Conservation (phyloP, 805 yeast genomes). For the Grigorovia humatica region DNA sequence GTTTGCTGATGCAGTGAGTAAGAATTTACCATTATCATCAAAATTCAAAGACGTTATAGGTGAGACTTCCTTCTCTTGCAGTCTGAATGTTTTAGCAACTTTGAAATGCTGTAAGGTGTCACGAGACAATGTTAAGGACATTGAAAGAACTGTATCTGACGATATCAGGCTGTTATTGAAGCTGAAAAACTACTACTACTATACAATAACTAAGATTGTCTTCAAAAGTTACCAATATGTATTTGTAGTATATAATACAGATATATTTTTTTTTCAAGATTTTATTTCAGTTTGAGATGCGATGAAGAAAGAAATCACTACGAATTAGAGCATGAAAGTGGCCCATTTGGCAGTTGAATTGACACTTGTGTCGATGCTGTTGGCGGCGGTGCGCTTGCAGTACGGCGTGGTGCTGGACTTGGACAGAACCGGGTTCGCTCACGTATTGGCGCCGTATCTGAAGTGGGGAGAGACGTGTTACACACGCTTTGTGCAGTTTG, state of each 20-base stretch:
- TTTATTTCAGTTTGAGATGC: too few species aligned
- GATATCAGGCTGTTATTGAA: neutral
- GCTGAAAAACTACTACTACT: too few species aligned
- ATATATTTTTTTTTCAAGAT: too few species aligned
- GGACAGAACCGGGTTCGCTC: slow-evolving; percentile 32
- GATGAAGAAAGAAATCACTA: neutral
- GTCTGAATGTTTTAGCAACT: slow-evolving; percentile 41
- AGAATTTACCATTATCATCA: slow-evolving; percentile 73
- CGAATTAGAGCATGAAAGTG: slow-evolving; percentile 1
- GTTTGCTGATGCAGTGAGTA: slow-evolving; percentile 69
- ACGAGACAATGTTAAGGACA: slow-evolving; percentile 19
- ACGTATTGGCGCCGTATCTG: slow-evolving; percentile 43
- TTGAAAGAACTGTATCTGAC: neutral
- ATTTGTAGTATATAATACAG: too few species aligned
- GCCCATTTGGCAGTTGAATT: slow-evolving; percentile 70
- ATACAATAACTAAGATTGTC: too few species aligned
- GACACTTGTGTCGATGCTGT: slow-evolving; percentile 63
- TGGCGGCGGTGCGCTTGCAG: slow-evolving; percentile 78
- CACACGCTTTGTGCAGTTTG: slow-evolving; percentile 36
- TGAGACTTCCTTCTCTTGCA: slow-evolving; percentile 38
- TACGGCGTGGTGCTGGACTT: slow-evolving; percentile 50
- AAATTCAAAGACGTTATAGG: slow-evolving; percentile 64
- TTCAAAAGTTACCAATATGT: too few species aligned
- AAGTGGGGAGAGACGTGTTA: slow-evolving; percentile 53
- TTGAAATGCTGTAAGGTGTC: slow-evolving; percentile 23